A percentile compares a stretch with the other conserved stretches of the same genome.
Conservation (phyloP, 768 basidiomycete species). For the Termitomyces sp. region DNA sequence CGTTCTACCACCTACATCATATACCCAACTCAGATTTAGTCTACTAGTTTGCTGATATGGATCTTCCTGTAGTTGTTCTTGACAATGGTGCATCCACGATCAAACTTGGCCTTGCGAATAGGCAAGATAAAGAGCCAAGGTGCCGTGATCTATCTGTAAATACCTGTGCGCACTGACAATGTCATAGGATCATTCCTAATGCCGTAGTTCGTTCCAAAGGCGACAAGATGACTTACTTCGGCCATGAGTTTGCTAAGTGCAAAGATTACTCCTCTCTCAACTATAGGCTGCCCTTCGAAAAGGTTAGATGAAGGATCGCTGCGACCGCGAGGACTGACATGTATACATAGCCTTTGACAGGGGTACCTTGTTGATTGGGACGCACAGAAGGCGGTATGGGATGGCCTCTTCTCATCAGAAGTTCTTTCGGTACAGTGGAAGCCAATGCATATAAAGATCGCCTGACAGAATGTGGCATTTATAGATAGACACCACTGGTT, state of each 20-base stretch:
- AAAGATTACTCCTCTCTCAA: slow-evolving; percentile 78
- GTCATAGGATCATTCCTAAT: slow-evolving; percentile 68
- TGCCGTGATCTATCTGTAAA: slow-evolving; percentile 24
- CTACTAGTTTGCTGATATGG: slow-evolving; percentile 2
- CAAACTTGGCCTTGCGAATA: slow-evolving; percentile 63
- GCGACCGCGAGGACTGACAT: slow-evolving; percentile 10
- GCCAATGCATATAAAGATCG: not conserved
- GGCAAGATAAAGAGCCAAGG: slow-evolving; percentile 26
- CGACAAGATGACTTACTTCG: slow-evolving; percentile 80
- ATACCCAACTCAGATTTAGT: too few species aligned
- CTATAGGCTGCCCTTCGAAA: slow-evolving; percentile 85
- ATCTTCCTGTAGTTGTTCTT: slow-evolving; percentile 54
- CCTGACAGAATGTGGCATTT: slow-evolving; percentile 14
- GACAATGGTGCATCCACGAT: slow-evolving; percentile 88
- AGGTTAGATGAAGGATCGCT: slow-evolving; percentile 46
- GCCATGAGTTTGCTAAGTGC: slow-evolving; percentile 79
- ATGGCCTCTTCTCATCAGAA: slow-evolving; percentile 77
- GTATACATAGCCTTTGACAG: slow-evolving; percentile 41
- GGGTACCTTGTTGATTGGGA: slow-evolving; percentile 96
- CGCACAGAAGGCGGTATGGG: slow-evolving; percentile 92
- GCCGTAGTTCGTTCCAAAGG: slow-evolving; percentile 83
- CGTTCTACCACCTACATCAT: not conserved
- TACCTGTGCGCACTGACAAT: not conserved
- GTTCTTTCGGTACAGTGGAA: slow-evolving; percentile 54
- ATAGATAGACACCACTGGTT: slow-evolving; percentile 71